Base-by-base conservation (phyloP, 371 early-diverging fungal genomes). In the Mucor racemosus region DNA sequence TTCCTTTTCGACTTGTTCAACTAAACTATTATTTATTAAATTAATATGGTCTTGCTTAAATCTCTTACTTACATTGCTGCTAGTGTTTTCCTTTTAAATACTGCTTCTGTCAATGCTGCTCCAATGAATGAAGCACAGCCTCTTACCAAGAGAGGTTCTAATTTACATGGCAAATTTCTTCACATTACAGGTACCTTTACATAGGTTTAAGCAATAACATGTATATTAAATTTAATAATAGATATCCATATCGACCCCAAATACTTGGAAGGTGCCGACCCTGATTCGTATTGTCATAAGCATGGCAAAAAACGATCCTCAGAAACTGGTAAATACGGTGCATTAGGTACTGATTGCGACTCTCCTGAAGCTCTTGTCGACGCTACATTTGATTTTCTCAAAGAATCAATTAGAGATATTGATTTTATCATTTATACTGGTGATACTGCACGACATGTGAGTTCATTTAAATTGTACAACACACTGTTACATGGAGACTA, bases 391-490 rank as follows among this genome's bases (percentile, higher is more conserved):
- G 40, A 67, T 10, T 82, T 76, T 60, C 63, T 84, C 41, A 77
- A 76, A 33, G 65, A 70, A 5, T 58, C 67, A 0, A 50, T 78
- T 19, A 67, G 64, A 9, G 67, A 78, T 53, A 64, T 81, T 19
- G 81, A 84, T 55, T 84, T 84, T 65, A 72, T 84, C 56, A 59
- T 84, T 33, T 82, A 81, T 60, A 84, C 85, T 61, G 85, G 85
- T 58, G 85, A 84, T 53, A 76, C 76, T 7, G 77, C 74, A 5
- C 68, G 85, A 53, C 85, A 84, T 72, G 76, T 76, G 61, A 76
- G 73, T 55, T 55, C 9, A 57, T 62, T 64, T 31, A 60, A 11
- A 34, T 50, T 34, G 65, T 72, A 41, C 31, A 35, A 58, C 61
- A 3, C 26, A 26, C 26, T 26, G 26, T 26, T 26, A 26, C 26